Evolutionary conservation across 768 basidiomycete species (phyloP).

Genomic region (Termitomyces sp.): DNA sequence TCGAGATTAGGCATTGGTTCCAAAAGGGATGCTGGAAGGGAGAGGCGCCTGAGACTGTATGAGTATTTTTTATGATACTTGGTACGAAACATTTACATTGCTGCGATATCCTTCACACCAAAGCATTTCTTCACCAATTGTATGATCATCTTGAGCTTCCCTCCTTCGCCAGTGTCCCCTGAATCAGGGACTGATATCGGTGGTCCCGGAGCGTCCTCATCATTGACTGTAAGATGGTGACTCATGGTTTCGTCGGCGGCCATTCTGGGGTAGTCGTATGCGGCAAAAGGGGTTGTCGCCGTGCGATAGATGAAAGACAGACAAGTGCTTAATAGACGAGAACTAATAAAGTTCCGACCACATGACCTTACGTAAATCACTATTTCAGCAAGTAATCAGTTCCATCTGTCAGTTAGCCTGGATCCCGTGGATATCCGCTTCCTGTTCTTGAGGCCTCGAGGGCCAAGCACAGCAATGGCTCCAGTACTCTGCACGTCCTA

Average conservation of each 20-base stretch:
- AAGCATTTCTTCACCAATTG: conserved; percentile 87
- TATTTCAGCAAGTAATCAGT: not conserved
- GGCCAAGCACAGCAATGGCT: no score
- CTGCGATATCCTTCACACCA: conserved; percentile 92
- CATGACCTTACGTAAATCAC: not conserved
- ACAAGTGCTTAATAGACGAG: conserved; percentile 4
- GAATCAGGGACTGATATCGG: conserved; percentile 67
- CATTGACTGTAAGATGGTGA: conserved; percentile 13
- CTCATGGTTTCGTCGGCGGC: conserved; percentile 5
- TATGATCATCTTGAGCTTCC: conserved; percentile 91
- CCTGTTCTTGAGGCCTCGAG: not conserved
- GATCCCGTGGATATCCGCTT: not conserved
- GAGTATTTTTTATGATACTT: not conserved
- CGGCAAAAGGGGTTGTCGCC: not conserved
- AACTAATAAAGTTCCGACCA: conserved; percentile 5
- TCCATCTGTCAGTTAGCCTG: not conserved
- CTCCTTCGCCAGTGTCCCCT: conserved; percentile 75
- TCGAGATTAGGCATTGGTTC: conserved; percentile 96
- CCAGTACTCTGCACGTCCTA: not conserved
- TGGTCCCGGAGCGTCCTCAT: conserved; percentile 49
- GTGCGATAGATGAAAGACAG: conserved; percentile 4
- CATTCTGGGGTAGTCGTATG: conserved; percentile 8
- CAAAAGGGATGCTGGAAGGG: conserved; percentile 86
- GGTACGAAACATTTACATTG: conserved; percentile 61
- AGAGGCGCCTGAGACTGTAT: conserved; percentile 63